Evolutionary conservation across 305 asterid species (phyloP).

Genomic region (Ajuga reptans): DNA sequence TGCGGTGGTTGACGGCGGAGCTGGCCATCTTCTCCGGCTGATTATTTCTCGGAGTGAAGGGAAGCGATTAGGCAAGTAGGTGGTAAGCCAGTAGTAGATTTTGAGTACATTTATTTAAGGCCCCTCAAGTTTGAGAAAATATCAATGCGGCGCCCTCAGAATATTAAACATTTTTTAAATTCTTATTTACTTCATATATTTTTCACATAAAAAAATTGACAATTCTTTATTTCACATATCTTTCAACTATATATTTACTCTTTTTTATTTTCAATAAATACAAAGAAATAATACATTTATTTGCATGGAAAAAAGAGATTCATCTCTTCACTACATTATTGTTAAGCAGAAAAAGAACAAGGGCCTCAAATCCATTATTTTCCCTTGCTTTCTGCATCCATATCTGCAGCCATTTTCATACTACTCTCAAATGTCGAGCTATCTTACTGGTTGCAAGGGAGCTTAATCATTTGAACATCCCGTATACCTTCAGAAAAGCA

Average conservation of each 20-base stretch:
- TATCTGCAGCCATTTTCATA: not conserved
- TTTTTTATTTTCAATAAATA: too few species aligned
- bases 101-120: not conserved
- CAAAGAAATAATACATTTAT: too few species aligned
- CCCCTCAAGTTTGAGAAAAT: conserved; percentile 19
- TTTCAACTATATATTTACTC: too few species aligned
- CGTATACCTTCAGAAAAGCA: conserved; percentile 40
- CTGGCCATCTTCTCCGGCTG: conserved; percentile 31
- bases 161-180: too few species aligned
- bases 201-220: too few species aligned
- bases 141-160: not conserved
- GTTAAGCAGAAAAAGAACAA: not conserved
- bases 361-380: conserved; percentile 1
- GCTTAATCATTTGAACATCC: conserved; percentile 26
- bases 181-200: too few species aligned
- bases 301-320: not conserved
- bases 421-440: too few species aligned
- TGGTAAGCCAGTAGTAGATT: not conserved
- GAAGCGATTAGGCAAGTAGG: conserved; percentile 4
- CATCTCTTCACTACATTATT: not conserved
- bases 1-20: conserved; percentile 24
- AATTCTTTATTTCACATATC: too few species aligned
- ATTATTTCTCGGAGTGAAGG: not conserved
- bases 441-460: not conserved
- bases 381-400: not conserved